These are phyloP conservation scores for Nelumbo lutea DNA, from an alignment of 164 flowering plant species.

Conservation along the genomic window DNA sequence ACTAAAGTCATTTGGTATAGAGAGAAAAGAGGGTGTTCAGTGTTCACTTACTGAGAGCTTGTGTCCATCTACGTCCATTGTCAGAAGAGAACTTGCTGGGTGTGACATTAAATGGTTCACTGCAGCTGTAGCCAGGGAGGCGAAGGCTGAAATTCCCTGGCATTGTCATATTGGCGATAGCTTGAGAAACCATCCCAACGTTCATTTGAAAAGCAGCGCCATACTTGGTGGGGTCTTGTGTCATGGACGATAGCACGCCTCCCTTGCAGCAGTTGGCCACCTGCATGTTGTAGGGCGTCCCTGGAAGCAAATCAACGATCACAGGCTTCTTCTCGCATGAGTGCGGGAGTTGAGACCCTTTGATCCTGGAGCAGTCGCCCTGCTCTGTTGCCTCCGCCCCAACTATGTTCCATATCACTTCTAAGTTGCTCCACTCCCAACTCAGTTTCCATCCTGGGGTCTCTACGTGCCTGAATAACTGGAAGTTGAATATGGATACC, in stretches of 20 bases:
- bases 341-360: slow-evolving; percentile 34
- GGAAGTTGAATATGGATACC: slow-evolving; percentile 50
- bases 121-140: slow-evolving; percentile 67
- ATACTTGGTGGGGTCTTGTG: slow-evolving; percentile 40
- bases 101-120: slow-evolving; percentile 28
- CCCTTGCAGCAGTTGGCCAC: slow-evolving; percentile 64
- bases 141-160: slow-evolving; percentile 57
- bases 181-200: slow-evolving; percentile 22
- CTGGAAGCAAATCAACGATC: slow-evolving; percentile 48
- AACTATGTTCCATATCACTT: slow-evolving; percentile 56
- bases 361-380: slow-evolving; percentile 48
- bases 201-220: slow-evolving; percentile 45
- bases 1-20: neutral
- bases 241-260: slow-evolving; percentile 56
- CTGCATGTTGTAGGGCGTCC: slow-evolving; percentile 48
- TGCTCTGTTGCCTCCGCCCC: slow-evolving; percentile 73
- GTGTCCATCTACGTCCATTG: slow-evolving; percentile 51
- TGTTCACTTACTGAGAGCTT: slow-evolving; percentile 50
- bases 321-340: slow-evolving; percentile 52
- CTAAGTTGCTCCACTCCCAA: slow-evolving; percentile 52
- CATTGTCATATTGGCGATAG: slow-evolving; percentile 1
- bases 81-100: slow-evolving; percentile 36
- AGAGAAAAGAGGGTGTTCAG: neutral
- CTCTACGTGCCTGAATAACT: slow-evolving; percentile 57
- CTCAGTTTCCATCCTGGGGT: slow-evolving; percentile 63